phyloP scores from a whole-genome alignment of 306 rosid genomes.

The Geum urbanum region DNA sequence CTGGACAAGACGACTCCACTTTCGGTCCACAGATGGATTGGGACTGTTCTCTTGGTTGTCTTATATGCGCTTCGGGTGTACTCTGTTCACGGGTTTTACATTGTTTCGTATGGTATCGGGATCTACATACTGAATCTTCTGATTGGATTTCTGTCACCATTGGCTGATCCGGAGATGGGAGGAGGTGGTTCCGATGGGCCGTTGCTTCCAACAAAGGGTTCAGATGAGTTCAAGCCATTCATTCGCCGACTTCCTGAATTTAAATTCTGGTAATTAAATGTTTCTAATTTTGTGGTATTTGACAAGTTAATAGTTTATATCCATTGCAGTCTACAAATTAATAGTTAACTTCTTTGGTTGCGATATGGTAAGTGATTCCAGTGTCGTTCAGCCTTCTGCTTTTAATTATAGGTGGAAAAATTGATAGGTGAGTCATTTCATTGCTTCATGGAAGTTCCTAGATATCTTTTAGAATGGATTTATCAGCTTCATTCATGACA shows the following conservation, averaged over 20 bases:
- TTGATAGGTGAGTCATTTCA: neutral
- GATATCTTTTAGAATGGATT: neutral
- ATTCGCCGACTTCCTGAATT: constrained; percentile 89
- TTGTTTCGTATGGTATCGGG: constrained; percentile 77
- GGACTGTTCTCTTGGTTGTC: constrained; percentile 36
- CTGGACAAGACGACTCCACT: constrained; percentile 77
- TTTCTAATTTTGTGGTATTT: constrained; percentile 5
- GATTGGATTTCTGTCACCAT: constrained; percentile 81
- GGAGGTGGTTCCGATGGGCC: constrained; percentile 47
- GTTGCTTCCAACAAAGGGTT: constrained; percentile 77
- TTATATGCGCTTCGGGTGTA: constrained; percentile 65
- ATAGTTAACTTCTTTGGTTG: neutral
- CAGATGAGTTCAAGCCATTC: constrained; percentile 86
- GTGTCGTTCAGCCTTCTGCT: neutral
- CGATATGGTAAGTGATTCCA: neutral
- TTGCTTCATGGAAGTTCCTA: too few species aligned
- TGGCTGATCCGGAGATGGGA: constrained; percentile 83
- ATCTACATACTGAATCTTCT: constrained; percentile 77
- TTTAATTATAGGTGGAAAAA: neutral
- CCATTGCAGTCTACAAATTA: neutral
- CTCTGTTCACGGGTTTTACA: constrained; percentile 72
- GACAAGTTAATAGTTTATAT: neutral
- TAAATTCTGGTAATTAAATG: constrained; percentile 72
- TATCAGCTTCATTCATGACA: neutral
- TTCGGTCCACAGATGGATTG: constrained; percentile 64